Evolutionary conservation across 1,284 basidiomycete species (phyloP).

Genomic region (Lentinula novae-zelandiae): DNA sequence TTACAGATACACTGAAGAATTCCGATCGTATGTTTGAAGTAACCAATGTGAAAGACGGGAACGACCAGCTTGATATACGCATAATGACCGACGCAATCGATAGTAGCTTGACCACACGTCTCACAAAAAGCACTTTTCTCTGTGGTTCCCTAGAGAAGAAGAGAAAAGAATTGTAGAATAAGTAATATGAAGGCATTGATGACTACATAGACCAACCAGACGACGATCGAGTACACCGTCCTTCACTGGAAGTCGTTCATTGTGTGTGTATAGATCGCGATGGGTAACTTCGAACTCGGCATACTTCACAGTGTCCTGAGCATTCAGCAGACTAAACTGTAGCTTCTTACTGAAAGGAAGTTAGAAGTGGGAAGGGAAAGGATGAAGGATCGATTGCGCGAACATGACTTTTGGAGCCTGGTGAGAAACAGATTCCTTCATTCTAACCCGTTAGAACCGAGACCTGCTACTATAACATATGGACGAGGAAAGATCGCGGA

Average conservation of each 20-base stretch:
- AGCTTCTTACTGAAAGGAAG: constrained; percentile 76
- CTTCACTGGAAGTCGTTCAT: constrained; percentile 80
- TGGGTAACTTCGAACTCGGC: constrained; percentile 94
- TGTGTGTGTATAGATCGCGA: constrained; percentile 83
- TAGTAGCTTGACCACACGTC: constrained; percentile 90
- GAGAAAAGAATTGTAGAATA: not conserved
- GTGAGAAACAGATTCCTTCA: constrained; percentile 77
- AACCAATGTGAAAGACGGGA: constrained; percentile 97
- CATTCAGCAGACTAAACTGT: constrained; percentile 89
- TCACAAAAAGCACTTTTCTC: constrained; percentile 93
- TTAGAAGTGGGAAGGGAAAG: not conserved
- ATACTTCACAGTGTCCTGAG: constrained; percentile 91
- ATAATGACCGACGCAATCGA: constrained; percentile 97
- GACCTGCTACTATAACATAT: constrained; percentile 8
- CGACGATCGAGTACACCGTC: constrained; percentile 89
- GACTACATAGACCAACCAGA: constrained; percentile 50
- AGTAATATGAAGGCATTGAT: not conserved
- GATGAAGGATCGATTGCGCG: constrained; percentile 24
- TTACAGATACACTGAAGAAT: constrained; percentile 98
- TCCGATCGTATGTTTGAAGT: constrained; percentile 92
- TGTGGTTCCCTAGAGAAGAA: constrained; percentile 74
- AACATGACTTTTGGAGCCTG: constrained; percentile 92
- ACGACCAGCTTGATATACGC: constrained; percentile 96
- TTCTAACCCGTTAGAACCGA: not conserved
- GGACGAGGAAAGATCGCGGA: not conserved